phyloP scores from a whole-genome alignment of 306 rosid species.

The Casuarina glauca region DNA sequence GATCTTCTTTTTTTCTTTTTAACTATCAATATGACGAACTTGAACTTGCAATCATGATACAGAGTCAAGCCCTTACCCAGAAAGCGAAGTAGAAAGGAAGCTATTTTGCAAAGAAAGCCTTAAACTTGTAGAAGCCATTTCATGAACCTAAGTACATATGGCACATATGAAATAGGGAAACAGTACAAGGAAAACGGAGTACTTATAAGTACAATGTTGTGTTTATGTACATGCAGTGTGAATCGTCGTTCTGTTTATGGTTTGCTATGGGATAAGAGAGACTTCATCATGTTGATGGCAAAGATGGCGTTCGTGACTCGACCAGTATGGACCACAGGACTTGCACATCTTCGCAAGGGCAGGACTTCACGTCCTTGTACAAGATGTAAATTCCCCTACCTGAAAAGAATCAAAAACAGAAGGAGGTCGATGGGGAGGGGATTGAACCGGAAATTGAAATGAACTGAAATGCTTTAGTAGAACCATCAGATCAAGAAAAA shows the following conservation, averaged over 20 bases:
- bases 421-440: neutral
- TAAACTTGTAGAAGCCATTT: neutral
- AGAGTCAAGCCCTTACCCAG: neutral
- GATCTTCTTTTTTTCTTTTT: neutral
- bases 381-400: constrained; percentile 66
- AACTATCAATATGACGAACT: no score
- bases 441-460: neutral
- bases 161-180: neutral
- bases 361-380: constrained; percentile 74
- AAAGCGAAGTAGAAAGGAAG: neutral
- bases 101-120: no score
- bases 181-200: neutral
- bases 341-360: constrained; percentile 76
- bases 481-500: neutral
- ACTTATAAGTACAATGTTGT: neutral
- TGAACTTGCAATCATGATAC: neutral
- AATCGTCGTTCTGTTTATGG: neutral
- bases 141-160: neutral
- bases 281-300: constrained; percentile 31
- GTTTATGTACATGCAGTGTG: constrained; percentile 8
- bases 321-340: constrained; percentile 77
- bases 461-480: neutral
- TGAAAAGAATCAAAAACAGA: constrained; percentile 9
- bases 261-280: neutral
- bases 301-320: constrained; percentile 43